Conservation (phyloP, 2,329 filamentous ascomycete genomes). For the Chaetothyriales sp. region DNA sequence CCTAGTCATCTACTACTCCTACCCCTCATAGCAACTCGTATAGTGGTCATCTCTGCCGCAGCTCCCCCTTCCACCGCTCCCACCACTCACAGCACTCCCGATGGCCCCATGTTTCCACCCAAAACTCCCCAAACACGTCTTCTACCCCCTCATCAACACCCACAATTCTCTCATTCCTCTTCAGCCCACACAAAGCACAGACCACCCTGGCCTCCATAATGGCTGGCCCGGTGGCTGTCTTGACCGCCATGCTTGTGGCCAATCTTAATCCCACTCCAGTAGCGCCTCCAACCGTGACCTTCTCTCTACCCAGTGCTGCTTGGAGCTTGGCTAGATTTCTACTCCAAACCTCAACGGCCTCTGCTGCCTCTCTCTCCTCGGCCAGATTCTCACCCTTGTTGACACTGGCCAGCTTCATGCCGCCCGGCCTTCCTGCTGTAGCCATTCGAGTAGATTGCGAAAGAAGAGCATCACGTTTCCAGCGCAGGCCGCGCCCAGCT, state of each 20-base stretch:
- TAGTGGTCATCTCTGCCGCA: too few relatives aligned
- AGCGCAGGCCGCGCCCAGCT: conserved; percentile 70
- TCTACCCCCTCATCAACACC: conserved; percentile 62
- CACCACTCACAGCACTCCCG: conserved; percentile 72
- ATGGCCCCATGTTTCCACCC: conserved; percentile 80
- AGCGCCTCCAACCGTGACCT: conserved; percentile 37
- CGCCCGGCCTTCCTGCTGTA: conserved; percentile 53
- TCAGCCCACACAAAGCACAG: conserved; percentile 77
- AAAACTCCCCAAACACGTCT: conserved; percentile 95
- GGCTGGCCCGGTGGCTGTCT: conserved; percentile 25
- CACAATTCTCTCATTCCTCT: conserved; percentile 66
- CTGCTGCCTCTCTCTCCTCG: conserved; percentile 72
- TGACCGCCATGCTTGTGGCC: neutral
- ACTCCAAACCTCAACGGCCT: conserved; percentile 63
- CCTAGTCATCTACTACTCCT: too few relatives aligned
- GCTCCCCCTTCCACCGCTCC: conserved; percentile 56
- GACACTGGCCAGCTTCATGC: conserved; percentile 83
- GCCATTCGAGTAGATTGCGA: conserved; percentile 80
- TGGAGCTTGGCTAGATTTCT: conserved; percentile 61
- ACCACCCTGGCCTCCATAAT: conserved; percentile 55
- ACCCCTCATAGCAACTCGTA: too few relatives aligned
- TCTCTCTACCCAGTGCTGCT: conserved; percentile 33
- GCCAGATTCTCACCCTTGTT: conserved; percentile 70
- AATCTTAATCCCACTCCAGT: conserved; percentile 17
- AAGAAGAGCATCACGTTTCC: conserved; percentile 78